These are phyloP conservation scores for Chalciporus sphaerocephalus DNA, from an alignment of 768 basidiomycete species.

Conservation along the genomic window DNA sequence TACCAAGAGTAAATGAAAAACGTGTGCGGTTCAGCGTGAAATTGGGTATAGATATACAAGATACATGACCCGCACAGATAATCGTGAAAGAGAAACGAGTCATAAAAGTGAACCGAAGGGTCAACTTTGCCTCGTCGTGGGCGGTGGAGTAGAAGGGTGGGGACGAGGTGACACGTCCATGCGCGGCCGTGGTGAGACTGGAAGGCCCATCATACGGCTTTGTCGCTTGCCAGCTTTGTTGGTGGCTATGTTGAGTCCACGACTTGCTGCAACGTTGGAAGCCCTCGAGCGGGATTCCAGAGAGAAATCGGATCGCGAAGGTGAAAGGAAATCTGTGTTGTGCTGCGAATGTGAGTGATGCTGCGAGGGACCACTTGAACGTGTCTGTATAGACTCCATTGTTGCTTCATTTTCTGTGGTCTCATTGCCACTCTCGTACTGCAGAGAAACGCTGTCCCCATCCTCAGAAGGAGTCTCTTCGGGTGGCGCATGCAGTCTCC, in stretches of 20 bases:
- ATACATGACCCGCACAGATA: constrained; percentile 15
- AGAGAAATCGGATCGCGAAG: constrained; percentile 25
- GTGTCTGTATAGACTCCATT: constrained; percentile 40
- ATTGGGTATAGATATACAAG: constrained; percentile 25
- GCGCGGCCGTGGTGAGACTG: constrained; percentile 38
- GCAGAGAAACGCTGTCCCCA: constrained; percentile 60
- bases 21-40: constrained; percentile 3
- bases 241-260: constrained; percentile 66
- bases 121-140: constrained; percentile 26
- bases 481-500: constrained; percentile 49
- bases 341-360: constrained; percentile 34
- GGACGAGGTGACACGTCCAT: constrained; percentile 12
- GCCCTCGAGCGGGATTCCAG: constrained; percentile 46
- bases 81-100: constrained; percentile 3
- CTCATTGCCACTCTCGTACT: constrained; percentile 75
- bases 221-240: constrained; percentile 58
- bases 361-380: constrained; percentile 37
- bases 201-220: constrained; percentile 62
- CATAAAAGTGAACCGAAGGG: background rate
- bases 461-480: constrained; percentile 68
- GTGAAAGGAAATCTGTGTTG: constrained; percentile 13
- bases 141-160: constrained; percentile 16
- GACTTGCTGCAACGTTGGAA: constrained; percentile 56
- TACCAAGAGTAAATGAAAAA: constrained; percentile 8
- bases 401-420: constrained; percentile 56